Evolutionary conservation across 495 filamentous ascomycete species (phyloP).

Genomic region (Cercophora sp.): DNA sequence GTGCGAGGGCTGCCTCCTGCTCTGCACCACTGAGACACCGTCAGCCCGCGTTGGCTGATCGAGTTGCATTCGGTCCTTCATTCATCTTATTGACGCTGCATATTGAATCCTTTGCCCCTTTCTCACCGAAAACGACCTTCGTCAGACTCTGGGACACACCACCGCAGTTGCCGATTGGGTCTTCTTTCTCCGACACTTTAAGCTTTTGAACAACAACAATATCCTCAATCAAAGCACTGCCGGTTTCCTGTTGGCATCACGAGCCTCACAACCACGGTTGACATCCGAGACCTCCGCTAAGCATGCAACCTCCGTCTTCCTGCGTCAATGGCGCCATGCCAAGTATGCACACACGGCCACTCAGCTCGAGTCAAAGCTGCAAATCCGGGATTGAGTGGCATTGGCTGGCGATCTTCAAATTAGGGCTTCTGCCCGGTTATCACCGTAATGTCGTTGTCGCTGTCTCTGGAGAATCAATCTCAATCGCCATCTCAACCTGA

Average conservation of each 20-base stretch:
- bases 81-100: not conserved
- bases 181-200: no score
- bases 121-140: not conserved
- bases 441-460: not conserved
- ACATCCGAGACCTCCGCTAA: not conserved
- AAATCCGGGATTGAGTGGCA: no score
- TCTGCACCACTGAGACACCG: not conserved
- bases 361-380: no score
- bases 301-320: constrained; percentile 12
- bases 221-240: not conserved
- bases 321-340: constrained; percentile 17
- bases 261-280: not conserved
- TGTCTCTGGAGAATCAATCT: not conserved
- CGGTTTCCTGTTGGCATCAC: not conserved
- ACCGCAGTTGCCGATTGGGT: no score
- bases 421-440: not conserved
- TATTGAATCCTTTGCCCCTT: not conserved
- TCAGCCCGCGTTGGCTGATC: not conserved
- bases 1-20: not conserved
- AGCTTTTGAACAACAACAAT: no score
- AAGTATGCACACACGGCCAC: constrained; percentile 3
- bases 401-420: no score
- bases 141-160: no score
- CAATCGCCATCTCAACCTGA: not conserved
- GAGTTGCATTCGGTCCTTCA: not conserved